These are phyloP conservation scores for Paramecium caudatum DNA, from an alignment of 73 alveolate genomes.

Conservation along the genomic window DNA sequence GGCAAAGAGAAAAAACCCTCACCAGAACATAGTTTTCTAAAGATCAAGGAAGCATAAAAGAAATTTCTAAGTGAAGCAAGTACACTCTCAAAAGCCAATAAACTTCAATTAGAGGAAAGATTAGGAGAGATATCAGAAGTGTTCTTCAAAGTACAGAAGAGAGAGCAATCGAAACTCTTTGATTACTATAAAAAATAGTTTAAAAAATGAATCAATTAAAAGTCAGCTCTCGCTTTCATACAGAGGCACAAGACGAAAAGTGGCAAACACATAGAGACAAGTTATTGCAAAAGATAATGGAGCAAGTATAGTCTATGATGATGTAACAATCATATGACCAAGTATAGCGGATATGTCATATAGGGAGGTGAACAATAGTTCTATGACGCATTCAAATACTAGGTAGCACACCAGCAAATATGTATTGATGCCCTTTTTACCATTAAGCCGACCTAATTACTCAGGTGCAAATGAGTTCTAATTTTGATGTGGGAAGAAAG, in stretches of 20 bases:
- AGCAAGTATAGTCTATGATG: background rate
- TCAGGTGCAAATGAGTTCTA: constrained; percentile 1
- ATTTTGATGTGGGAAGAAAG: background rate
- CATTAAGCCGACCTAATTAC: background rate
- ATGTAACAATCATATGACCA: background rate
- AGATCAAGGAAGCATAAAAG: background rate
- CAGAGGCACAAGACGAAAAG: background rate
- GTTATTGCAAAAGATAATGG: background rate
- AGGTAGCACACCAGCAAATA: background rate
- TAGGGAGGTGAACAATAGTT: background rate
- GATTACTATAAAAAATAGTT: constrained; percentile 18
- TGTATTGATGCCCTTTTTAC: background rate
- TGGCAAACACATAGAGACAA: background rate
- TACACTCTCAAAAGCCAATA: background rate
- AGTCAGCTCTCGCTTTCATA: background rate
- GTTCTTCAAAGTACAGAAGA: background rate
- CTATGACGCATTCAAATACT: constrained; percentile 35
- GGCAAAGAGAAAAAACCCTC: background rate
- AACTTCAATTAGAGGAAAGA: background rate
- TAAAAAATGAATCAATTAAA: constrained; percentile 26
- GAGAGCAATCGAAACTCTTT: background rate
- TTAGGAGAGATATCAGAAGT: background rate
- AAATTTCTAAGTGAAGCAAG: constrained; percentile 23
- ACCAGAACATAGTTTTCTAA: background rate
- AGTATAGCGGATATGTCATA: background rate